Conservation (phyloP, 345 rosid species). For the Tarenaya hassleriana region DNA sequence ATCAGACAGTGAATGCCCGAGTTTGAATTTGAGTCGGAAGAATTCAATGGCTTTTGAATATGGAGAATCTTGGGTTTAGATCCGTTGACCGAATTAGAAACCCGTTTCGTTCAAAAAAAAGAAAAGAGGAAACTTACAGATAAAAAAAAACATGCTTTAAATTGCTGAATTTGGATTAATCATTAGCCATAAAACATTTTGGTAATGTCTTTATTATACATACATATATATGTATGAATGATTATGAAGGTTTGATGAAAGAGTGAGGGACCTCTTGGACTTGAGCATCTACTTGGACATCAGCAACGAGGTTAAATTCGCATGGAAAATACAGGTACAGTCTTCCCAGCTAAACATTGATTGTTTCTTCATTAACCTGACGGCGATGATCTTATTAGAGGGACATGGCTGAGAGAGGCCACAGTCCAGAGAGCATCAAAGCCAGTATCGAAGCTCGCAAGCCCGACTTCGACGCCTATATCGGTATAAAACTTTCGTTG, state of each 20-base stretch:
- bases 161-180: no score
- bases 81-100: no score
- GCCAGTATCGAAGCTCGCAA: conserved; percentile 96
- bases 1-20: no score
- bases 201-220: no score
- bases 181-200: no score
- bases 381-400: conserved; percentile 42
- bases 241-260: conserved; percentile 62
- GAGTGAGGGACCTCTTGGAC: conserved; percentile 84
- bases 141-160: no score
- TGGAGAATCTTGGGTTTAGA: conserved; percentile 17
- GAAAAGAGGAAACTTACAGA: no score
- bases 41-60: neutral
- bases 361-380: neutral
- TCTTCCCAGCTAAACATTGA: no score
- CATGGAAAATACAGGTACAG: conserved; percentile 75
- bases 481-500: conserved; percentile 41
- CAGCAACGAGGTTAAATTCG: conserved; percentile 94
- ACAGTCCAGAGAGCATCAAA: conserved; percentile 96
- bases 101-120: no score
- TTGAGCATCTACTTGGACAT: conserved; percentile 96
- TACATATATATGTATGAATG: neutral
- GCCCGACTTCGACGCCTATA: conserved; percentile 92
- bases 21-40: no score
- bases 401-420: conserved; percentile 99